Percentiles rank a stretch among this genome's conserved stretches.
These are phyloP conservation scores for Cucurbitaria berberidis DNA, from an alignment of 2,329 filamentous ascomycete genomes.

Conservation along the genomic window DNA sequence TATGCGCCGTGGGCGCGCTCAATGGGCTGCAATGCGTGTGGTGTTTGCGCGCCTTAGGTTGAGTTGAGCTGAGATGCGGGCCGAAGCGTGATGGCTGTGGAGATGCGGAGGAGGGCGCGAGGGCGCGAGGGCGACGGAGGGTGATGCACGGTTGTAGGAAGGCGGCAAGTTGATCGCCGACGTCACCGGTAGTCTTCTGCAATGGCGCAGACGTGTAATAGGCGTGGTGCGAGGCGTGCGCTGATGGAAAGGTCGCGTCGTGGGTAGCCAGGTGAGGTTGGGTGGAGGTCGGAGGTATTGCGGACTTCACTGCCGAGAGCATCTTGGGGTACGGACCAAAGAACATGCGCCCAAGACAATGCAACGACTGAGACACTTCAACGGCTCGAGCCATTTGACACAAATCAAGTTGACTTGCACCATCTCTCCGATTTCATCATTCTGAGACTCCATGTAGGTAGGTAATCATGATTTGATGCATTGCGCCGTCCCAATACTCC, in stretches of 20 bases:
- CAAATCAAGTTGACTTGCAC: too few relatives aligned
- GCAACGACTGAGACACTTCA: neutral
- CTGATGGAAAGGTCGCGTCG: conserved; percentile 28
- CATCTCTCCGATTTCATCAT: too few relatives aligned
- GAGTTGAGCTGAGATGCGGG: conserved; percentile 5
- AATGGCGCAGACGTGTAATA: conserved; percentile 18
- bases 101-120: conserved; percentile 13
- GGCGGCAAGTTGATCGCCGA: conserved; percentile 18
- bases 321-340: conserved; percentile 3
- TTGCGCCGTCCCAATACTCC: conserved; percentile 6
- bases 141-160: conserved; percentile 6
- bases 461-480: too few relatives aligned
- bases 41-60: conserved; percentile 8
- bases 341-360: too few relatives aligned
- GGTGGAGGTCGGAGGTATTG: conserved; percentile 28
- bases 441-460: too few relatives aligned
- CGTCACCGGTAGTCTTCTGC: conserved; percentile 9
- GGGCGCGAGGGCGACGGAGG: conserved; percentile 5
- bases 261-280: conserved; percentile 31
- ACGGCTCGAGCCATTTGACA: neutral
- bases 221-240: conserved; percentile 21
- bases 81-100: conserved; percentile 20
- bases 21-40: conserved; percentile 16
- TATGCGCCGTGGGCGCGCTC: conserved; percentile 16
- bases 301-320: conserved; percentile 17